phyloP scores from a whole-genome alignment of 1,284 basidiomycete species.

The Sanghuangporus baumii region DNA sequence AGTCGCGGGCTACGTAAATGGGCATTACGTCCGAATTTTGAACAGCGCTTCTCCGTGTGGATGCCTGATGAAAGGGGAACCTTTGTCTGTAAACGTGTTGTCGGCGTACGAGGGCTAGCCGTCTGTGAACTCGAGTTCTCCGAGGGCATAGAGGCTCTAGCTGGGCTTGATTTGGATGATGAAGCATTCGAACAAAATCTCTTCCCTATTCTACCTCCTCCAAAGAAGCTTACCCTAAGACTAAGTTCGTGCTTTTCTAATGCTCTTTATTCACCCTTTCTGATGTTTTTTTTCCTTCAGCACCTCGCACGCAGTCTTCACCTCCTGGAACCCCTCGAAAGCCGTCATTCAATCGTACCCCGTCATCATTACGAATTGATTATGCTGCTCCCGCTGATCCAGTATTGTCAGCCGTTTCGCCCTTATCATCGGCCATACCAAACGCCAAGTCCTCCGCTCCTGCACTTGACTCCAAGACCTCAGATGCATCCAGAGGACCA shows the following conservation, averaged over 20 bases:
- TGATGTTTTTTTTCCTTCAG: neutral
- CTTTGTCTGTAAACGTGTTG: constrained; percentile 36
- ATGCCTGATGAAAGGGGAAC: constrained; percentile 34
- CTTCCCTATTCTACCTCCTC: constrained; percentile 12
- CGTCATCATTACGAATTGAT: constrained; percentile 12
- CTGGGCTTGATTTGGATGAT: constrained; percentile 32
- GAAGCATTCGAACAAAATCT: constrained; percentile 15
- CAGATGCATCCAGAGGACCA: neutral
- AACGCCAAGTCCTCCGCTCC: neutral
- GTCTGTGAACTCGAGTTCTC: constrained; percentile 72
- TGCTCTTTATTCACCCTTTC: neutral
- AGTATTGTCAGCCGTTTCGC: constrained; percentile 10
- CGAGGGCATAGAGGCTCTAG: constrained; percentile 54
- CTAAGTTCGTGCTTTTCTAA: constrained; percentile 1
- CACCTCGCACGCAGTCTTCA: neutral
- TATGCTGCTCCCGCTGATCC: constrained; percentile 4
- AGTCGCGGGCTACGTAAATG: constrained; percentile 60
- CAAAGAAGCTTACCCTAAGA: neutral
- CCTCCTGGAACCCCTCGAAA: constrained; percentile 1
- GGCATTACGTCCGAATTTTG: constrained; percentile 68
- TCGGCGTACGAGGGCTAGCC: constrained; percentile 43
- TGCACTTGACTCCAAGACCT: neutral
- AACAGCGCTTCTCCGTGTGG: constrained; percentile 59
- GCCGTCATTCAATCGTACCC: constrained; percentile 5
- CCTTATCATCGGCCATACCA: neutral